A percentile compares a stretch with the other conserved stretches of the same genome.
Conservation (phyloP, 163 green algal genomes). For the Chlorella variabilis region DNA sequence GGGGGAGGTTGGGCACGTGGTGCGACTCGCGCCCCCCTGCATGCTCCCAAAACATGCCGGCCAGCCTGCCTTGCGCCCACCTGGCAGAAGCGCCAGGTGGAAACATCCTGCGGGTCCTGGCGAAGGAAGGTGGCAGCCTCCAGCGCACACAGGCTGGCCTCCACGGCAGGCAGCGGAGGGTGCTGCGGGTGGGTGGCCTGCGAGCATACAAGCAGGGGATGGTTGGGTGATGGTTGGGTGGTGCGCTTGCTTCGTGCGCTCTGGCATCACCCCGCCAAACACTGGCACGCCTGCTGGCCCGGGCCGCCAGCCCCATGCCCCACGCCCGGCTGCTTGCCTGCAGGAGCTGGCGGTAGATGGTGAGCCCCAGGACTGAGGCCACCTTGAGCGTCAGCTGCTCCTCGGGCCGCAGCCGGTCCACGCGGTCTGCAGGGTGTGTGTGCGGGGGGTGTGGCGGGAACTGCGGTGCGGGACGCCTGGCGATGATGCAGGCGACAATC, state of each 20-base stretch:
- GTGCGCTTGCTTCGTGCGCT: neutral
- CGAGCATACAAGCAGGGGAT: neutral
- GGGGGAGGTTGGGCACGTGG: no score
- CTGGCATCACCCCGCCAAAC: neutral
- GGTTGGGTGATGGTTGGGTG: no score
- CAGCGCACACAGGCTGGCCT: conserved; percentile 46
- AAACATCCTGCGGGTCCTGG: conserved; percentile 24
- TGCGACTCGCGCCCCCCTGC: neutral
- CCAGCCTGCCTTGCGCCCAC: neutral
- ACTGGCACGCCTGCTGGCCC: neutral
- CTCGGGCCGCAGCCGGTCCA: conserved; percentile 73
- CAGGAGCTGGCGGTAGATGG: conserved; percentile 46
- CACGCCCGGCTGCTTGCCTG: conserved; percentile 3
- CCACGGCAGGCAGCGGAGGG: conserved; percentile 4
- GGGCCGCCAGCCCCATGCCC: neutral
- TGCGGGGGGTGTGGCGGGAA: no score
- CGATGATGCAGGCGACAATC: no score
- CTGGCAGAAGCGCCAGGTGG: conserved; percentile 38
- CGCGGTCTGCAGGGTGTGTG: conserved; percentile 50
- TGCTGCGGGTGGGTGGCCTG: conserved; percentile 43
- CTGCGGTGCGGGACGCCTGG: no score
- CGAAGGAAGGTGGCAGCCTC: conserved; percentile 38
- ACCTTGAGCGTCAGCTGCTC: conserved; percentile 81
- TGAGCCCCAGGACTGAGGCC: conserved; percentile 46
- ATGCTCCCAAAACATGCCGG: neutral